Evolutionary conservation across 768 basidiomycete species (phyloP).

Genomic region (Nevesoporus exiguus): DNA sequence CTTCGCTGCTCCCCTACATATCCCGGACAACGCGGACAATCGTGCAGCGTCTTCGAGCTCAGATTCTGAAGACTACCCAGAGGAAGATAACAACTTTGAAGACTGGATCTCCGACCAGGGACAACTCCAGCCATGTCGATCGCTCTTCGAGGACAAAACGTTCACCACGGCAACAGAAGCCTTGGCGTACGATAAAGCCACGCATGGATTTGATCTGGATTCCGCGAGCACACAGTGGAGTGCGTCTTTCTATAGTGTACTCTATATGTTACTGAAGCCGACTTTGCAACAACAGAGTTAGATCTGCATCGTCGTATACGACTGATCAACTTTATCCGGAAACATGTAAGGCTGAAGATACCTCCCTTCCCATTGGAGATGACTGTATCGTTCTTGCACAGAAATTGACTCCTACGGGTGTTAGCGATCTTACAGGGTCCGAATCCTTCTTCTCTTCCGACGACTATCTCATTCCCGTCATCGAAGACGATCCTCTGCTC

Average conservation of each 20-base stretch:
- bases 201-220: slow-evolving; percentile 62
- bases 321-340: slow-evolving; percentile 84
- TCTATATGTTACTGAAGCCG: not conserved
- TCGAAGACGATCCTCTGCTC: slow-evolving; percentile 86
- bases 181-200: slow-evolving; percentile 55
- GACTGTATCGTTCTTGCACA: slow-evolving; percentile 27
- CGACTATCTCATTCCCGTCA: slow-evolving; percentile 72
- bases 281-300: slow-evolving; percentile 43
- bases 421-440: slow-evolving; percentile 47
- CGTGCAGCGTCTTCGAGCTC: slow-evolving; percentile 18
- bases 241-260: slow-evolving; percentile 32
- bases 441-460: slow-evolving; percentile 72
- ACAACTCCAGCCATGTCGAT: slow-evolving; percentile 51
- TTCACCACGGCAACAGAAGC: slow-evolving; percentile 60
- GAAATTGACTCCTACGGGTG: slow-evolving; percentile 49
- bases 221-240: slow-evolving; percentile 49
- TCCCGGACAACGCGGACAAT: slow-evolving; percentile 11
- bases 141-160: slow-evolving; percentile 69
- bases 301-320: slow-evolving; percentile 80
- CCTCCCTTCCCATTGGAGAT: not conserved
- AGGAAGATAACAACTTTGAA: slow-evolving; percentile 66
- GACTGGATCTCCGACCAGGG: slow-evolving; percentile 77
- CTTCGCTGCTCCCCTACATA: slow-evolving; percentile 15
- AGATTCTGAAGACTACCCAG: slow-evolving; percentile 24
- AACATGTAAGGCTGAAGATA: slow-evolving; percentile 44